phyloP scores from a whole-genome alignment of 805 yeast species.

The Teunomyces tritomae region DNA sequence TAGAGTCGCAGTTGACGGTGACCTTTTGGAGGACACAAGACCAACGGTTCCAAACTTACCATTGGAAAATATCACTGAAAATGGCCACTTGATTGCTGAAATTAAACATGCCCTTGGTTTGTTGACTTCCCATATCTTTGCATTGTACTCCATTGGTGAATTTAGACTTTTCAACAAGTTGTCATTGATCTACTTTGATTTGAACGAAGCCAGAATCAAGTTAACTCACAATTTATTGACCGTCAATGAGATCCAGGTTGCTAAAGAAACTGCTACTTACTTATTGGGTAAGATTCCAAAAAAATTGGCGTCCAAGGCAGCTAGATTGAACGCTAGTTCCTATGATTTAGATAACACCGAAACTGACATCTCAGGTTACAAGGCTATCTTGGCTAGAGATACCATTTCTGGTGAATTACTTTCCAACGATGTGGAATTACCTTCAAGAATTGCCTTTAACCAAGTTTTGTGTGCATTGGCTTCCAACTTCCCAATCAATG shows the following conservation, averaged over 20 bases:
- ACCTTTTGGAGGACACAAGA: not conserved
- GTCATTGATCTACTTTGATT: constrained; percentile 48
- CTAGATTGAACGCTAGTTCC: constrained; percentile 37
- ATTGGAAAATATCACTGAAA: constrained; percentile 41
- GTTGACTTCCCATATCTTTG: constrained; percentile 61
- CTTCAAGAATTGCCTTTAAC: constrained; percentile 61
- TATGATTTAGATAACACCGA: constrained; percentile 39
- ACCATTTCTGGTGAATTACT: constrained; percentile 56
- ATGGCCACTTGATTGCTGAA: constrained; percentile 49
- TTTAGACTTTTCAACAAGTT: constrained; percentile 60
- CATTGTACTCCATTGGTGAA: constrained; percentile 70
- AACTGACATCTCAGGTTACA: constrained; percentile 61
- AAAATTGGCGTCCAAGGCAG: constrained; percentile 45
- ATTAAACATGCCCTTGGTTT: constrained; percentile 55
- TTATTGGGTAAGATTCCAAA: constrained; percentile 61
- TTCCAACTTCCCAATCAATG: constrained; percentile 62
- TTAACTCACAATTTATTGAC: constrained; percentile 53
- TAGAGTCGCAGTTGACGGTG: constrained; percentile 10
- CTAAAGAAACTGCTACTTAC: constrained; percentile 51
- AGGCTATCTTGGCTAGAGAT: constrained; percentile 66
- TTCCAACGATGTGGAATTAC: constrained; percentile 38
- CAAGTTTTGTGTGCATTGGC: constrained; percentile 71
- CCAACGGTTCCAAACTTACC: constrained; percentile 53
- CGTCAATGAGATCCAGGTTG: constrained; percentile 45
- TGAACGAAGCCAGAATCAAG: constrained; percentile 58